Percentiles rank a stretch among this genome's conserved stretches.
These are phyloP conservation scores for Agrocybe chaxingu DNA, from an alignment of 768 basidiomycete genomes.

Conservation along the genomic window DNA sequence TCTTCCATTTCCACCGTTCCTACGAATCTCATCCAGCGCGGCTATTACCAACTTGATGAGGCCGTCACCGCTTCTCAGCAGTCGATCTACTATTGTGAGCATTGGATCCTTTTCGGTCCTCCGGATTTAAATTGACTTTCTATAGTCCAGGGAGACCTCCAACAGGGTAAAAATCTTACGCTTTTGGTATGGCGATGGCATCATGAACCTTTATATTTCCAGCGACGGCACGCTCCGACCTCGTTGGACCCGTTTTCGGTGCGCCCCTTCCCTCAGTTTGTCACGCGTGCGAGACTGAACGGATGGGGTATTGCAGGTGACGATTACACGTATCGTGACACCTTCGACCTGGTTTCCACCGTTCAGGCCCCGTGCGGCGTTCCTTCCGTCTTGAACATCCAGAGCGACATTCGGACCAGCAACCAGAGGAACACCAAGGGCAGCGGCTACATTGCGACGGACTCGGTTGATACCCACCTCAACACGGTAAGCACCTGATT, in stretches of 20 bases:
- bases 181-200: not conserved
- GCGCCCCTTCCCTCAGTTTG: not conserved
- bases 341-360: constrained; percentile 22
- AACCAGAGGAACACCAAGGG: constrained; percentile 19
- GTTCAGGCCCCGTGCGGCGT: constrained; percentile 20
- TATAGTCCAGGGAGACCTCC: constrained; percentile 21
- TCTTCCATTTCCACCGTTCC: not conserved
- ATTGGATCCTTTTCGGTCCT: not conserved
- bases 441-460: constrained; percentile 20
- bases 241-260: constrained; percentile 18
- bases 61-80: constrained; percentile 21
- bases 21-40: constrained; percentile 10
- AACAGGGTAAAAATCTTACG: constrained; percentile 14
- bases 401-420: constrained; percentile 19
- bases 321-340: constrained; percentile 22
- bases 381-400: constrained; percentile 19
- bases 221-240: constrained; percentile 21
- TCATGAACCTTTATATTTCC: not conserved
- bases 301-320: constrained; percentile 8
- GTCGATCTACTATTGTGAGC: constrained; percentile 23
- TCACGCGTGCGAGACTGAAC: not conserved
- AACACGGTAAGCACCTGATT: constrained; percentile 1
- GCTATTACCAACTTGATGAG: constrained; percentile 23
- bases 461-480: constrained; percentile 15
- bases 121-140: not conserved